phyloP scores from a whole-genome alignment of 768 basidiomycete genomes.

The Mycena albidolilacea region DNA sequence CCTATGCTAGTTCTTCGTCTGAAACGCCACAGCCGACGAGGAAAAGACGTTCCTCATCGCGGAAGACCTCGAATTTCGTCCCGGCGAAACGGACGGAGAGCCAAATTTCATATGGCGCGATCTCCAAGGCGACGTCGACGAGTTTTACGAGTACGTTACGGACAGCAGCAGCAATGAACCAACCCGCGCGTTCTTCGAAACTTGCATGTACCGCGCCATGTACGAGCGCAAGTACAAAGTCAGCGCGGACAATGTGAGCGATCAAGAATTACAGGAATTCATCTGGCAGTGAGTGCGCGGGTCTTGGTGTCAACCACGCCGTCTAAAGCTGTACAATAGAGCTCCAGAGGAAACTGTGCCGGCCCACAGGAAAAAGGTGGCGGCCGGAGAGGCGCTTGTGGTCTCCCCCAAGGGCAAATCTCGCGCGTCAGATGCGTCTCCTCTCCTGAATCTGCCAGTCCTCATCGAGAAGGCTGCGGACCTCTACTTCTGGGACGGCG shows the following conservation, averaged over 20 bases:
- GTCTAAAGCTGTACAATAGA: slow-evolving; percentile 42
- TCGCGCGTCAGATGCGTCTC: slow-evolving; percentile 25
- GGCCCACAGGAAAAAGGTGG: slow-evolving; percentile 42
- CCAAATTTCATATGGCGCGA: slow-evolving; percentile 94
- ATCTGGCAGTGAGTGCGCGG: slow-evolving; percentile 78
- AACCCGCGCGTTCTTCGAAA: slow-evolving; percentile 91
- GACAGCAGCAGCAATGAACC: slow-evolving; percentile 83
- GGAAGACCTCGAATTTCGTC: slow-evolving; percentile 89
- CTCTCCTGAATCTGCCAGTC: slow-evolving; percentile 37
- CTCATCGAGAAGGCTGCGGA: slow-evolving; percentile 63
- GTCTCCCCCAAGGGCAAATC: slow-evolving; percentile 32
- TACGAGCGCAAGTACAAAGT: slow-evolving; percentile 92
- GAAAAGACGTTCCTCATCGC: slow-evolving; percentile 94
- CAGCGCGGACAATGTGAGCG: slow-evolving; percentile 77
- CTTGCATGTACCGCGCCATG: slow-evolving; percentile 96
- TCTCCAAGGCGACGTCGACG: slow-evolving; percentile 91
- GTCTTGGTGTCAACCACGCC: not conserved
- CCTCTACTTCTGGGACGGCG: slow-evolving; percentile 75
- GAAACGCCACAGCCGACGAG: slow-evolving; percentile 79
- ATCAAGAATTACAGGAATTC: slow-evolving; percentile 83
- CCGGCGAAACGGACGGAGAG: slow-evolving; percentile 80
- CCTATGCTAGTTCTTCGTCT: slow-evolving; percentile 6
- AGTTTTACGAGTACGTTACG: slow-evolving; percentile 94
- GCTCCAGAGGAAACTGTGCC: slow-evolving; percentile 48
- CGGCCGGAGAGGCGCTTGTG: not conserved